A percentile compares a stretch with the other conserved stretches of the same genome.
phyloP scores from a whole-genome alignment of 148 eudicot species.

The Silene uniflora region DNA sequence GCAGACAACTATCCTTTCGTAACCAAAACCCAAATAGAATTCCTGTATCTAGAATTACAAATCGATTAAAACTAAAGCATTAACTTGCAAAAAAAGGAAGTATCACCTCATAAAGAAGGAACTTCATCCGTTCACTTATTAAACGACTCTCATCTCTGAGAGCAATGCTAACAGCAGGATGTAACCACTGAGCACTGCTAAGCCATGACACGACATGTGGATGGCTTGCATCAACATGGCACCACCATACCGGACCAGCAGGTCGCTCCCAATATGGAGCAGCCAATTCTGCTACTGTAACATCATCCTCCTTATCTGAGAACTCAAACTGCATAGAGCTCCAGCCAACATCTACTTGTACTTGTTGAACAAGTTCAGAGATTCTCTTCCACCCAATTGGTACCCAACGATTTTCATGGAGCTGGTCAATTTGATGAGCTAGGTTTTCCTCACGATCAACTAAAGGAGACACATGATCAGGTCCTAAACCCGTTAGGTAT shows the following conservation, averaged over 20 bases:
- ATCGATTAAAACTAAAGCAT: background rate
- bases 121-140: constrained; percentile 91
- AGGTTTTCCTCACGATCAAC: constrained; percentile 31
- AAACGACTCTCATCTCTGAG: constrained; percentile 90
- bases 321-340: constrained; percentile 51
- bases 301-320: constrained; percentile 66
- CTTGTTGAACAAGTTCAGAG: constrained; percentile 62
- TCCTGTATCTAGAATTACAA: background rate
- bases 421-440: constrained; percentile 30
- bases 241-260: constrained; percentile 97
- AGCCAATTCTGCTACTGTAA: constrained; percentile 84
- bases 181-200: constrained; percentile 77
- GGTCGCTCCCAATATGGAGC: constrained; percentile 95
- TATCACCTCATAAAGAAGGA: constrained; percentile 85
- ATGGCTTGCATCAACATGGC: constrained; percentile 80
- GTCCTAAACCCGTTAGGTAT: constrained; percentile 34
- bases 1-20: background rate
- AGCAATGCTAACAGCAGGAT: constrained; percentile 89
- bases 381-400: constrained; percentile 95
- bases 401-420: constrained; percentile 65
- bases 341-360: constrained; percentile 68
- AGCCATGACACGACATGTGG: constrained; percentile 63
- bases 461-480: constrained; percentile 25
- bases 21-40: background rate
- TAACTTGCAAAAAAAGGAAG: background rate